Percentiles rank a stretch among this genome's conserved stretches.
phyloP scores from a whole-genome alignment of 495 filamentous ascomycete genomes.

The Wilcoxina mikolae region DNA sequence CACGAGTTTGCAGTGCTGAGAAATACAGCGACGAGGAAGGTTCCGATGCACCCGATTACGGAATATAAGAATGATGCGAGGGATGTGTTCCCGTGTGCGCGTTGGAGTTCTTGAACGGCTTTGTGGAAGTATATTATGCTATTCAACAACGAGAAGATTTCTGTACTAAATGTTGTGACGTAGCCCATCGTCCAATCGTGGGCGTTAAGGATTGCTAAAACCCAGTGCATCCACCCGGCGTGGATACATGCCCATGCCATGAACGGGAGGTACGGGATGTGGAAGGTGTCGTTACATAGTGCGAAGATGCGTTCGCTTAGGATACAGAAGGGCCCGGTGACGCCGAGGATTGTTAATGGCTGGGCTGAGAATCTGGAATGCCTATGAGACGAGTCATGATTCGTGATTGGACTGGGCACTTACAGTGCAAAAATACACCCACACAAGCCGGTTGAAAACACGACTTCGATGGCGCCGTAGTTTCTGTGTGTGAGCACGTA shows the following conservation, averaged over 20 bases:
- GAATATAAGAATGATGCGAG: conserved; percentile 59
- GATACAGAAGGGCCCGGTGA: conserved; percentile 61
- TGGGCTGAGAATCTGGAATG: conserved; percentile 46
- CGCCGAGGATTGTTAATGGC: conserved; percentile 56
- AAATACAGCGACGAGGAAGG: conserved; percentile 51
- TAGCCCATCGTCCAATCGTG: conserved; percentile 69
- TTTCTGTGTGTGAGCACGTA: conserved; percentile 51
- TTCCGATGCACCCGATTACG: conserved; percentile 56
- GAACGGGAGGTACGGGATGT: conserved; percentile 52
- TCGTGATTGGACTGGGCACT: conserved; percentile 13
- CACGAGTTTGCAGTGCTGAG: conserved; percentile 50
- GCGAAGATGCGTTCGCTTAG: conserved; percentile 55
- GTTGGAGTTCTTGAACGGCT: conserved; percentile 52
- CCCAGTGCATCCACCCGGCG: conserved; percentile 53
- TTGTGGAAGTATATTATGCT: conserved; percentile 66
- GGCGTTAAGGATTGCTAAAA: conserved; percentile 56
- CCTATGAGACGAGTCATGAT: not conserved
- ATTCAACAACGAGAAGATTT: conserved; percentile 58
- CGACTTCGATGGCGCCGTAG: conserved; percentile 58
- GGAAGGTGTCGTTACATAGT: conserved; percentile 42
- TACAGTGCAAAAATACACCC: conserved; percentile 52
- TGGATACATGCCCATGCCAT: conserved; percentile 66
- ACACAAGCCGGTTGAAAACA: conserved; percentile 56
- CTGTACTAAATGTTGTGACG: conserved; percentile 55
- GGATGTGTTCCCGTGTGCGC: conserved; percentile 42